Conservation (phyloP, 176 grass and related monocot genomes). For the Aegilops bicornis region DNA sequence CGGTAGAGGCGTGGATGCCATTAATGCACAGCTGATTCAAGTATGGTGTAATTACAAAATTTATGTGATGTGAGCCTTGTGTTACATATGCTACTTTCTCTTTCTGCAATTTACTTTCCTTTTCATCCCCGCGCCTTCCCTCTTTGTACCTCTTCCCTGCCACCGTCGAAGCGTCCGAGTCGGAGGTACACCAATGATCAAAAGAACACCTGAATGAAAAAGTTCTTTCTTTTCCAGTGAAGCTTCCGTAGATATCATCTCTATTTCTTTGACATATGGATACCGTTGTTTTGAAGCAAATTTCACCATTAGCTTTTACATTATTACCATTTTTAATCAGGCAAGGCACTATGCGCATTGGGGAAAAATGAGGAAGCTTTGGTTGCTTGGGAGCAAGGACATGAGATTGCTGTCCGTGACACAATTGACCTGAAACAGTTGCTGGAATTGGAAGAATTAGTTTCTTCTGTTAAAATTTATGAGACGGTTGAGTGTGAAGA, state of each 20-base stretch:
- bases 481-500: conserved; percentile 40
- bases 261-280: background rate
- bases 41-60: background rate
- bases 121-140: background rate
- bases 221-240: background rate
- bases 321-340: conserved; percentile 33
- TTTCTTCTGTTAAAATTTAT: conserved; percentile 58
- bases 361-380: conserved; percentile 86
- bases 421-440: conserved; percentile 87
- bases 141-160: background rate
- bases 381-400: conserved; percentile 79
- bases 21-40: background rate
- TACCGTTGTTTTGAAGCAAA: background rate
- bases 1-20: background rate
- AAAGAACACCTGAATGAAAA: background rate
- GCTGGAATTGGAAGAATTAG: conserved; percentile 84
- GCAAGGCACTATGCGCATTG: conserved; percentile 72
- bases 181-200: background rate
- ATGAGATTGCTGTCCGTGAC: conserved; percentile 68
- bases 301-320: background rate
- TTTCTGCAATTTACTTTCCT: background rate
- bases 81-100: background rate
- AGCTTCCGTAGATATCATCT: background rate
- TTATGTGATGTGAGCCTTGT: conserved; percentile 1
- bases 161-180: background rate